Percentiles rank a stretch among this genome's conserved stretches.
Evolutionary conservation across 108 stramenopile genomes (phyloP).

Genomic region (Nitzschia sp.): DNA sequence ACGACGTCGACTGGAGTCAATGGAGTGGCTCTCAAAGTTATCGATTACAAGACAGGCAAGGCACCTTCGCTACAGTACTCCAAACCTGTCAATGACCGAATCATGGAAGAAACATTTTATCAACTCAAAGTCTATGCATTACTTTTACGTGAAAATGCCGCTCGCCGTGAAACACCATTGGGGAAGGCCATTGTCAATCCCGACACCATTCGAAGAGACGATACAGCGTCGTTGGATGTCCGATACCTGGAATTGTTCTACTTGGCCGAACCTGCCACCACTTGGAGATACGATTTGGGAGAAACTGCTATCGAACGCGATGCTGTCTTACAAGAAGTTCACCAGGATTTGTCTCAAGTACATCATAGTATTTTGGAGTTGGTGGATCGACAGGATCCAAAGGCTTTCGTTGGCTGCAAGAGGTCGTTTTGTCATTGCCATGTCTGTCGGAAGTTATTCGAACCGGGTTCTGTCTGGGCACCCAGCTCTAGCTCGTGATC

Average conservation of each 20-base stretch:
- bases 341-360: slow-evolving; percentile 45
- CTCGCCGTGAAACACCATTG: not conserved
- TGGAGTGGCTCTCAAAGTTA: slow-evolving; percentile 53
- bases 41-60: slow-evolving; percentile 91
- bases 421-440: slow-evolving; percentile 86
- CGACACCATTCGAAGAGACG: not conserved
- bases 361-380: slow-evolving; percentile 52
- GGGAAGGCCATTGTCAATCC: not conserved
- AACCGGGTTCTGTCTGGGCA: slow-evolving; percentile 63
- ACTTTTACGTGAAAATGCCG: slow-evolving; percentile 62
- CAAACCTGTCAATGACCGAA: slow-evolving; percentile 61
- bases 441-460: slow-evolving; percentile 58
- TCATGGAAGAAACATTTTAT: slow-evolving; percentile 72
- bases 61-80: slow-evolving; percentile 84
- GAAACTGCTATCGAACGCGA: slow-evolving; percentile 58
- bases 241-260: slow-evolving; percentile 68
- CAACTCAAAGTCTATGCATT: slow-evolving; percentile 87
- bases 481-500: slow-evolving; percentile 7
- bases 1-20: not conserved
- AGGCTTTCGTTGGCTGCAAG: slow-evolving; percentile 72
- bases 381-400: slow-evolving; percentile 65
- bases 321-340: slow-evolving; percentile 48
- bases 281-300: slow-evolving; percentile 66
- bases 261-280: slow-evolving; percentile 57
- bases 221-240: slow-evolving; percentile 35